phyloP scores from a whole-genome alignment of 805 yeast genomes.

The Wickerhamomyces subpelliculosus region DNA sequence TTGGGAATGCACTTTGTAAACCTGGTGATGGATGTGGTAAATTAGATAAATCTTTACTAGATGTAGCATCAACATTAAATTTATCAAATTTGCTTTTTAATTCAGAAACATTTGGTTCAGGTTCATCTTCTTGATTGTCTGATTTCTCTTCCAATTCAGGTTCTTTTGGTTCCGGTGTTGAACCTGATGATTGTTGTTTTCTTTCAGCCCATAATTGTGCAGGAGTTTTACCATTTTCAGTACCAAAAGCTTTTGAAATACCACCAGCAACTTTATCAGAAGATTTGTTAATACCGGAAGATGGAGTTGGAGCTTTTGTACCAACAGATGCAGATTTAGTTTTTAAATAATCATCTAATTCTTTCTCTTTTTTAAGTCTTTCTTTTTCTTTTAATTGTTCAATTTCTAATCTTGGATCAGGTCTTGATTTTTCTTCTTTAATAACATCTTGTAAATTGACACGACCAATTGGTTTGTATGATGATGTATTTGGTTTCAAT shows the following conservation, averaged over 20 bases:
- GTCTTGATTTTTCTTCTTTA: conserved; percentile 34
- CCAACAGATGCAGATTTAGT: conserved; percentile 25
- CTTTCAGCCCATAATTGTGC: conserved; percentile 97
- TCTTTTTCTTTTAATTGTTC: conserved; percentile 28
- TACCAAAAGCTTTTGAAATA: conserved; percentile 50
- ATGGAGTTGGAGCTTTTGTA: conserved; percentile 18
- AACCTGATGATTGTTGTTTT: conserved; percentile 34
- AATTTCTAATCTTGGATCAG: conserved; percentile 36
- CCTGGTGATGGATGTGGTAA: conserved; percentile 15
- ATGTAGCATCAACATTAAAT: conserved; percentile 14
- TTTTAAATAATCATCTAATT: conserved; percentile 26
- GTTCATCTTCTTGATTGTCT: conserved; percentile 18
- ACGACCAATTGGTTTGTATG: conserved; percentile 59
- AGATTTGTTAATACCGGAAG: conserved; percentile 11
- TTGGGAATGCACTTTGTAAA: conserved; percentile 11
- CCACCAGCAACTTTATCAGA: conserved; percentile 48
- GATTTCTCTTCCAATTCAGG: conserved; percentile 18
- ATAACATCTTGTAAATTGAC: conserved; percentile 41
- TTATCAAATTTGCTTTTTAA: conserved; percentile 32
- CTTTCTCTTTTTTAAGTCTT: conserved; percentile 27
- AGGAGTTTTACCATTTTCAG: conserved; percentile 79
- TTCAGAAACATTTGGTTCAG: conserved; percentile 24
- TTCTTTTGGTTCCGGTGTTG: conserved; percentile 16
- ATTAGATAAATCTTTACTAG: too few relatives aligned
- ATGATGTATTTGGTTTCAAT: conserved; percentile 33